Conservation (phyloP, 306 rosid genomes). For the Trifolium subterraneum region DNA sequence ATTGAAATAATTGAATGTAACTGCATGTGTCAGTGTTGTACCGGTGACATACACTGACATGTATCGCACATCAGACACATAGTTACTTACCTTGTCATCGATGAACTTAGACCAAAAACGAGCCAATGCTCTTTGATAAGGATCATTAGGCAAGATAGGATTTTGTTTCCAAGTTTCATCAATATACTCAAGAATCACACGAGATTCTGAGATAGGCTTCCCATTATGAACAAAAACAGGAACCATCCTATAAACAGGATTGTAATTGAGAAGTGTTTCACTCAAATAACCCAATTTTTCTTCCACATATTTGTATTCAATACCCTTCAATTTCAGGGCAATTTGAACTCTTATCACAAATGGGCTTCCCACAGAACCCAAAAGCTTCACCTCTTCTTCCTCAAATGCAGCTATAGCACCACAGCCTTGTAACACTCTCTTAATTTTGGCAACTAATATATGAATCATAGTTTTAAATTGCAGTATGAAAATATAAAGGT, state of each 20-base stretch:
- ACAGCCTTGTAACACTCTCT: not conserved
- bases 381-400: conserved; percentile 55
- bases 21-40: not conserved
- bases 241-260: conserved; percentile 63
- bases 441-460: not conserved
- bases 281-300: conserved; percentile 52
- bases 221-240: conserved; percentile 59
- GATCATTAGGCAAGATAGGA: conserved; percentile 55
- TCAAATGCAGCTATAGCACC: conserved; percentile 12
- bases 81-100: conserved; percentile 65
- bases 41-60: not conserved
- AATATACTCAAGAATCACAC: conserved; percentile 57
- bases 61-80: not conserved
- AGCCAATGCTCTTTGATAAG: conserved; percentile 52
- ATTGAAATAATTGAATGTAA: not conserved
- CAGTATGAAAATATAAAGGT: not conserved
- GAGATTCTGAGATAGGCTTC: conserved; percentile 62
- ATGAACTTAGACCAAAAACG: conserved; percentile 74
- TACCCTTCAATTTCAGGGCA: conserved; percentile 61
- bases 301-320: conserved; percentile 50
- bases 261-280: conserved; percentile 51
- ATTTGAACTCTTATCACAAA: conserved; percentile 50
- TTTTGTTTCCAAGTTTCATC: conserved; percentile 55
- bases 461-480: not conserved
- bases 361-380: conserved; percentile 57